Evolutionary conservation across 305 asterid species (phyloP).

Genomic region (Rubia tinctorum): DNA sequence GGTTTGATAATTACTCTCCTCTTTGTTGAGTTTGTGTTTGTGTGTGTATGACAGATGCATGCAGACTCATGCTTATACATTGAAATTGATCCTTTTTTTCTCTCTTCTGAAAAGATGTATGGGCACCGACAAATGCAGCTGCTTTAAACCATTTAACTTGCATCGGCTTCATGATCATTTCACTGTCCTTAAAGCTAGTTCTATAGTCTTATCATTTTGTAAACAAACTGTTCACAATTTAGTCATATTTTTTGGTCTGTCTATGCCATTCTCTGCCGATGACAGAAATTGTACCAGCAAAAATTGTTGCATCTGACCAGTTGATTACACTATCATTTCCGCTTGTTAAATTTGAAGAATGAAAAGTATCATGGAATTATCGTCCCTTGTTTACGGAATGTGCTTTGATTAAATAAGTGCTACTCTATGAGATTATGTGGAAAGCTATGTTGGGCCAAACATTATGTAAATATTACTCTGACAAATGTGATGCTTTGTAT

Average conservation of each 20-base stretch:
- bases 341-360: not conserved
- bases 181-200: not conserved
- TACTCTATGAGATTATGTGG: not conserved
- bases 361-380: not conserved
- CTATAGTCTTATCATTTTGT: not conserved
- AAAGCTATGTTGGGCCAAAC: not conserved
- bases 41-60: too few relatives aligned
- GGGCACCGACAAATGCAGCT: not conserved
- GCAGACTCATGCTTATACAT: not conserved
- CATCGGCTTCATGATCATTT: not conserved
- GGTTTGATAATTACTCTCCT: conserved; percentile 33
- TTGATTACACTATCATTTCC: not conserved
- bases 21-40: not conserved
- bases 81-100: not conserved
- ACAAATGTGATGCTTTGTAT: not conserved
- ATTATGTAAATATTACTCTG: not conserved
- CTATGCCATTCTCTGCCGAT: not conserved
- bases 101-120: not conserved
- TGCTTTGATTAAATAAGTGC: not conserved
- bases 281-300: not conserved
- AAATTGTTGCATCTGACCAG: not conserved
- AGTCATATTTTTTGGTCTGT: not conserved
- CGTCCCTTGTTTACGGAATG: not conserved
- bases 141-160: not conserved
- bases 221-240: not conserved